Percentiles rank a stretch among this genome's conserved stretches.
Conservation (phyloP, 139 green algal genomes). For the Coccomyxa sp. region DNA sequence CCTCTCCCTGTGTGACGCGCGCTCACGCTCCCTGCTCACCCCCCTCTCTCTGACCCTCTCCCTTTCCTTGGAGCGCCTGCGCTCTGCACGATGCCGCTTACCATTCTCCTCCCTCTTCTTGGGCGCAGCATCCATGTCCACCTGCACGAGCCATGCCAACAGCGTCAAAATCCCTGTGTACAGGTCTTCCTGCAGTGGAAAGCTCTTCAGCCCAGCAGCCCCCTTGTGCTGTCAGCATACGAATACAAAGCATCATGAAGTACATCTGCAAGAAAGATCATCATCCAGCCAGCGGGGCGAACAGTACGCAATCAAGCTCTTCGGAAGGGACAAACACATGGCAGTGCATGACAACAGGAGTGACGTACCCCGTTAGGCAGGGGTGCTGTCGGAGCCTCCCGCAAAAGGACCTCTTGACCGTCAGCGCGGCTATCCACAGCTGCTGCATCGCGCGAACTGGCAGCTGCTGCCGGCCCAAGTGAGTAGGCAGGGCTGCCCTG, state of each 20-base stretch:
- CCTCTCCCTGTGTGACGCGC: not conserved
- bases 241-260: not conserved
- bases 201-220: too few relatives aligned
- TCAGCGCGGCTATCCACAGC: too few relatives aligned
- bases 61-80: not conserved
- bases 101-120: not conserved
- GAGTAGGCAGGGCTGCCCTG: constrained; percentile 1
- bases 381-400: not conserved
- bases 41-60: not conserved
- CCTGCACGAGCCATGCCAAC: not conserved
- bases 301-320: too few relatives aligned
- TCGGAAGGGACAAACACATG: not conserved
- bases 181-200: too few relatives aligned
- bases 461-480: too few relatives aligned
- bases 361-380: not conserved
- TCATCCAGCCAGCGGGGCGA: not conserved
- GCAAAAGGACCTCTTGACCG: too few relatives aligned
- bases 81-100: not conserved
- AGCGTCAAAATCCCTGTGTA: not conserved
- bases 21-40: not conserved
- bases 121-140: not conserved
- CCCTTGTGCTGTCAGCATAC: not conserved
- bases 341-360: not conserved
- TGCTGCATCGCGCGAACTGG: too few relatives aligned
- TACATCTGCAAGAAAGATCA: not conserved